A percentile compares a stretch with the other conserved stretches of the same genome.
Conservation (phyloP, 179 eudicot species). For the Patellifolia procumbens region DNA sequence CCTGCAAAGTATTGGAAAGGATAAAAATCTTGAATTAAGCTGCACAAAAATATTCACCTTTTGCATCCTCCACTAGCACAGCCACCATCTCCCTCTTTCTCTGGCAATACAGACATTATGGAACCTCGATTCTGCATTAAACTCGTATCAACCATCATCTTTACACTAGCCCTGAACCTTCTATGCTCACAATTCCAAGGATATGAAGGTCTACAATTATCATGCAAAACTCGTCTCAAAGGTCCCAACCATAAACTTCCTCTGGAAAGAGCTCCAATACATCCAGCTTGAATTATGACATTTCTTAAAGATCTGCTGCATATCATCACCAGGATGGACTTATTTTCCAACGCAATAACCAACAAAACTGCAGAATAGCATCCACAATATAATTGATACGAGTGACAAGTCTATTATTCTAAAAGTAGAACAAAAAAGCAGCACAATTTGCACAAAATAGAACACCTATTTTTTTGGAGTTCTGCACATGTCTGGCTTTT, state of each 20-base stretch:
- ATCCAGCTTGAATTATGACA: conserved; percentile 46
- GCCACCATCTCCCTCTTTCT: conserved; percentile 64
- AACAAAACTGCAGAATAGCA: conserved; percentile 24
- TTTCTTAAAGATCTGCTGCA: conserved; percentile 53
- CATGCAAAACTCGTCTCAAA: conserved; percentile 38
- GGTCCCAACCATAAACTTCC: conserved; percentile 36
- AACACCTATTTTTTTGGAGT: background rate
- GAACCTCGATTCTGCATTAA: conserved; percentile 42
- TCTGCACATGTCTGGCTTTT: background rate
- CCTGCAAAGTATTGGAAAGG: conserved; percentile 12
- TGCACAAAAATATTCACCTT: conserved; percentile 56
- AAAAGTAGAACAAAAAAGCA: background rate
- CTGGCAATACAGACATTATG: conserved; percentile 35
- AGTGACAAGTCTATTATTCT: background rate
- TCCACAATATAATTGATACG: conserved; percentile 3
- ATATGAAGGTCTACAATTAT: conserved; percentile 34
- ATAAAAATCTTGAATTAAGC: conserved; percentile 16
- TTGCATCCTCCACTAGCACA: conserved; percentile 77
- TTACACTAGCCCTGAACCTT: conserved; percentile 38
- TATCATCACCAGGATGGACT: conserved; percentile 53
- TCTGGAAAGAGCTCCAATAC: conserved; percentile 35
- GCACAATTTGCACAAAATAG: background rate
- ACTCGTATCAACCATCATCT: conserved; percentile 76
- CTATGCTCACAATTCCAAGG: conserved; percentile 32
- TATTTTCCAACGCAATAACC: conserved; percentile 15